Evolutionary conservation across 176 grass and related monocot genomes (phyloP).

Genomic region (Saccharum spontaneum): DNA sequence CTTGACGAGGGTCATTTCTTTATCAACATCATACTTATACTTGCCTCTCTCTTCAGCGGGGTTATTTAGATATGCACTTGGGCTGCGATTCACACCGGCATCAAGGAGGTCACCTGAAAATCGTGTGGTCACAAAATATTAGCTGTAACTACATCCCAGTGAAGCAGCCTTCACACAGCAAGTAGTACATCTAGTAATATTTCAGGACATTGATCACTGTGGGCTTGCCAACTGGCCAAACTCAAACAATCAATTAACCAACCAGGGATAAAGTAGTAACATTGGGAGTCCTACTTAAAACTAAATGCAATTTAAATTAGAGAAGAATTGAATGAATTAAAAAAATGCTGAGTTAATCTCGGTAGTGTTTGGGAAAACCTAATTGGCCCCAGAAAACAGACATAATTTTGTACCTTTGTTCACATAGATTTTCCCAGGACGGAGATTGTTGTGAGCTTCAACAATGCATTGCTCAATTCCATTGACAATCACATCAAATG

Average conservation of each 20-base stretch:
- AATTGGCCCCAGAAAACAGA: background rate
- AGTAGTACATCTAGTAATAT: conserved; percentile 15
- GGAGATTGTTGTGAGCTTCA: conserved; percentile 88
- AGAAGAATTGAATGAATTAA: background rate
- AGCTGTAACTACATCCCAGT: conserved; percentile 12
- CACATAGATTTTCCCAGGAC: conserved; percentile 74
- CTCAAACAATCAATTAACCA: background rate
- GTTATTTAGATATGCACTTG: conserved; percentile 91
- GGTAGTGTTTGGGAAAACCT: background rate
- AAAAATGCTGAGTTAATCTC: background rate
- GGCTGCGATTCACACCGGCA: conserved; percentile 93
- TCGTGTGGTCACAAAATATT: conserved; percentile 7
- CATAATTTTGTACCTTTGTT: conserved; percentile 70
- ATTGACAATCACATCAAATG: conserved; percentile 91
- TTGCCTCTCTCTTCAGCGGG: conserved; percentile 65
- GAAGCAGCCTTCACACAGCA: background rate
- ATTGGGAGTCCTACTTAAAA: conserved; percentile 25
- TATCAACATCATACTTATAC: conserved; percentile 86
- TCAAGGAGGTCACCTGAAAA: conserved; percentile 83
- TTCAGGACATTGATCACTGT: background rate
- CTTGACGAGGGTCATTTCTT: conserved; percentile 89
- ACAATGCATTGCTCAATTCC: conserved; percentile 92
- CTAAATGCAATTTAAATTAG: background rate
- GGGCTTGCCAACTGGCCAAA: conserved; percentile 19
- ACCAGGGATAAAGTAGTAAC: background rate